phyloP scores from a whole-genome alignment of 495 filamentous ascomycete species.

The Usnea hakonensis region DNA sequence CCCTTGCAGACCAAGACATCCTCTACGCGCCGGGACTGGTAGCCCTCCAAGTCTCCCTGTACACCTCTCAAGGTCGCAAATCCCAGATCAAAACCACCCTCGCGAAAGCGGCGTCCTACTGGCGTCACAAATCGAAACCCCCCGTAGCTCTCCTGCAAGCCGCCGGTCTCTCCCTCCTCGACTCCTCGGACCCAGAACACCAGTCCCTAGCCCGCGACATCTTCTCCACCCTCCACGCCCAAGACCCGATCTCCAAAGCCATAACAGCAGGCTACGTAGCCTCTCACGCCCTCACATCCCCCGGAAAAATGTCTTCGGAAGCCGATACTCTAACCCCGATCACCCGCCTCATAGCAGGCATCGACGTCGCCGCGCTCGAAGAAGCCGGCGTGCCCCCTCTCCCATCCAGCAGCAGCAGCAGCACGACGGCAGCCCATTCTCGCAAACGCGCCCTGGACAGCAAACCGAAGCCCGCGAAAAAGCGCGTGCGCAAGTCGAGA shows the following conservation, averaged over 20 bases:
- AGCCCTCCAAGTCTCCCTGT: conserved; percentile 73
- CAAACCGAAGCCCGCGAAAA: conserved; percentile 44
- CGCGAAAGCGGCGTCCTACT: conserved; percentile 74
- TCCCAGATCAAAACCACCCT: conserved; percentile 61
- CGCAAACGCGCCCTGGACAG: conserved; percentile 53
- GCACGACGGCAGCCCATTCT: conserved; percentile 28
- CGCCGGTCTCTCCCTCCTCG: conserved; percentile 69
- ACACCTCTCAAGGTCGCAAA: conserved; percentile 70
- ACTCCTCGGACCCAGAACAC: conserved; percentile 60
- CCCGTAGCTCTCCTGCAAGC: conserved; percentile 61
- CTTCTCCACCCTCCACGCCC: conserved; percentile 58
- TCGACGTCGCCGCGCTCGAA: conserved; percentile 66
- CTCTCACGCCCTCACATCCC: conserved; percentile 58
- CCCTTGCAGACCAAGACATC: conserved; percentile 51
- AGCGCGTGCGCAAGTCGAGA: conserved; percentile 57
- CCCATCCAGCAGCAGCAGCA: conserved; percentile 34
- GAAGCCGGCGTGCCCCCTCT: conserved; percentile 64
- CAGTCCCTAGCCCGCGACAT: conserved; percentile 61
- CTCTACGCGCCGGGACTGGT: conserved; percentile 83
- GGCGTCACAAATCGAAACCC: conserved; percentile 51
- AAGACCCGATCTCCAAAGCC: conserved; percentile 54
- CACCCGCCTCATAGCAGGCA: conserved; percentile 52
- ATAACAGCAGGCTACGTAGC: conserved; percentile 78
- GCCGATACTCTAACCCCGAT: conserved; percentile 58
- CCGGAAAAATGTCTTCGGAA: conserved; percentile 48